A percentile compares a stretch with the other conserved stretches of the same genome.
Conservation (phyloP, 148 eudicot genomes). For the Vaccinium myrtillus region DNA sequence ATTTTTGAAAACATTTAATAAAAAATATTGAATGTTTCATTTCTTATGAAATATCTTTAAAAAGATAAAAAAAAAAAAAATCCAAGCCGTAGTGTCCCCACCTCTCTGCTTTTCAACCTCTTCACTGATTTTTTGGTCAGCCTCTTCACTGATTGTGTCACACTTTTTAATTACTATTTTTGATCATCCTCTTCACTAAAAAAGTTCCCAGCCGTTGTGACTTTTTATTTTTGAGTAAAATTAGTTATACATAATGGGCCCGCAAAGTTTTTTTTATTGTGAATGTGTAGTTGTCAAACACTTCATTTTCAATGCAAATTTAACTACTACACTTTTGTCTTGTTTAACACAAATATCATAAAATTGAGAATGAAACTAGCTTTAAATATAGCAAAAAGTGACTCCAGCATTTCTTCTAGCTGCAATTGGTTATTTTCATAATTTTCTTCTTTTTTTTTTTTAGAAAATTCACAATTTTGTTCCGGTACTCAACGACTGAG, state of each 20-base stretch:
- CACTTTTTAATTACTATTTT: background rate
- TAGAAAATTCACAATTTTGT: no score
- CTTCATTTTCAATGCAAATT: background rate
- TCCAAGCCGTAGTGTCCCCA: background rate
- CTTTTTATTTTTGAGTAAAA: background rate
- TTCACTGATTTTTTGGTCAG: background rate
- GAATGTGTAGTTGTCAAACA: background rate
- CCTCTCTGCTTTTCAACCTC: background rate
- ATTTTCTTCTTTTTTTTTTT: no score
- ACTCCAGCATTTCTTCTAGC: background rate
- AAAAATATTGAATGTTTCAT: background rate
- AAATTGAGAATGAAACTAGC: background rate
- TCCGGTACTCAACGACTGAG: no score
- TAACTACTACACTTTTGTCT: background rate
- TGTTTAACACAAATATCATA: background rate
- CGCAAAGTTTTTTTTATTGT: background rate
- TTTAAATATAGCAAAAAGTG: background rate
- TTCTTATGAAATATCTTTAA: background rate
- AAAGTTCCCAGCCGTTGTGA: background rate
- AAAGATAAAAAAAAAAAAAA: background rate
- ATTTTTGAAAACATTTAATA: background rate
- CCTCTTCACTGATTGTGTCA: background rate
- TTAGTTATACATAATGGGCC: background rate
- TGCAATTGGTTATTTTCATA: background rate
- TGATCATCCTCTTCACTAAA: background rate